Percentiles rank a stretch among this genome's conserved stretches.
Evolutionary conservation across 768 basidiomycete genomes (phyloP).

Genomic region (Lactarius quietus): DNA sequence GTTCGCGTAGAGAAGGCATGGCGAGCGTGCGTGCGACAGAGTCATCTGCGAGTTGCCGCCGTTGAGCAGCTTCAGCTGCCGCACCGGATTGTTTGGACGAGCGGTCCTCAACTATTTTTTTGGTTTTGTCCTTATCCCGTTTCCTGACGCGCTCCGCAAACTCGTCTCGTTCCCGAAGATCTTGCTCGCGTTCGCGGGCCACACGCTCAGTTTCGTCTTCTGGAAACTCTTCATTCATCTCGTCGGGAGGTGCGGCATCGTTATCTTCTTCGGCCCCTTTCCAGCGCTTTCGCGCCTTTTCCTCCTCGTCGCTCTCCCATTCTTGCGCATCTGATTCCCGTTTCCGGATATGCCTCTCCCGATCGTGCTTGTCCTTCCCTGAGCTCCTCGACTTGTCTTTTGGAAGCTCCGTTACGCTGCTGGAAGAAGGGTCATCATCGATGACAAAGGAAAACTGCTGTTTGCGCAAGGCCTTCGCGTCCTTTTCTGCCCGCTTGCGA

Average conservation of each 20-base stretch:
- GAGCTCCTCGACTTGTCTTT: conserved; percentile 32
- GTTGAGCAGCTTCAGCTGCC: conserved; percentile 77
- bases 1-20: conserved; percentile 74
- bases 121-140: conserved; percentile 80
- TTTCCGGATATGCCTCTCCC: conserved; percentile 69
- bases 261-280: conserved; percentile 45
- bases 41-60: conserved; percentile 75
- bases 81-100: conserved; percentile 72
- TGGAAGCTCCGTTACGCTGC: conserved; percentile 38
- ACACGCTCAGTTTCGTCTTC: conserved; percentile 71
- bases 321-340: conserved; percentile 76
- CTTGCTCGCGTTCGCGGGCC: conserved; percentile 74
- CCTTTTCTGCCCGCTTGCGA: conserved; percentile 70
- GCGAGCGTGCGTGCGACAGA: conserved; percentile 43
- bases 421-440: conserved; percentile 63
- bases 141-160: conserved; percentile 86
- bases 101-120: conserved; percentile 88
- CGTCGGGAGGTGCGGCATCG: conserved; percentile 33
- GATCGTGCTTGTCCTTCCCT: conserved; percentile 49
- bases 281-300: conserved; percentile 62
- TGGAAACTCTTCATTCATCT: conserved; percentile 42
- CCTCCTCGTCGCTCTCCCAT: conserved; percentile 92
- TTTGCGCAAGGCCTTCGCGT: conserved; percentile 60
- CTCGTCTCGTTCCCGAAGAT: conserved; percentile 84
- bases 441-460: conserved; percentile 79